Conservation (phyloP, 1,139 yeast genomes). For the Yamadazyma songkhlaensis region DNA sequence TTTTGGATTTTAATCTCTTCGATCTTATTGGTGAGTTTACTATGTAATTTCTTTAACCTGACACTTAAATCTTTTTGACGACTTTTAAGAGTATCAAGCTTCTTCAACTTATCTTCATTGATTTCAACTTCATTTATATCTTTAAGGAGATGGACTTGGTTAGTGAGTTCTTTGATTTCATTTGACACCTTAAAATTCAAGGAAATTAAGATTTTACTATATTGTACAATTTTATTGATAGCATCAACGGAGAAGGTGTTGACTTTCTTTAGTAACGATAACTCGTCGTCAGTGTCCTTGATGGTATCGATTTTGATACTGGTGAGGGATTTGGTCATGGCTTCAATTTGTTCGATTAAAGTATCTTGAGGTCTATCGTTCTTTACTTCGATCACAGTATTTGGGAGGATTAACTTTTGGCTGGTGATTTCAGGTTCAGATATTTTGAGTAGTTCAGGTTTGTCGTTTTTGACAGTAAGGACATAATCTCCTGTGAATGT, state of each 20-base stretch:
- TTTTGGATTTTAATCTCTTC: conserved; percentile 19
- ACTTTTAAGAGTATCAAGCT: conserved; percentile 14
- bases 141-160: conserved; percentile 20
- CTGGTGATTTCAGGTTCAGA: neutral
- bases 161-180: conserved; percentile 22
- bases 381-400: neutral
- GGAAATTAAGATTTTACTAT: conserved; percentile 21
- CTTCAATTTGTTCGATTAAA: conserved; percentile 11
- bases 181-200: conserved; percentile 21
- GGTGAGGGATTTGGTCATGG: conserved; percentile 1
- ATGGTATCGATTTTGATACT: neutral
- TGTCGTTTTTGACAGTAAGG: conserved; percentile 9
- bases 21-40: conserved; percentile 21
- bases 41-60: conserved; percentile 21
- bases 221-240: conserved; percentile 16
- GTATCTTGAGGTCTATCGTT: conserved; percentile 1
- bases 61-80: conserved; percentile 23
- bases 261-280: conserved; percentile 15
- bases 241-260: conserved; percentile 20
- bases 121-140: conserved; percentile 7
- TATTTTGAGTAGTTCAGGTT: conserved; percentile 2
- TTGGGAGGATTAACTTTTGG: neutral
- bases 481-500: conserved; percentile 26
- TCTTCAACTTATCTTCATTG: conserved; percentile 11
- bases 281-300: conserved; percentile 3